phyloP scores from a whole-genome alignment of 371 early-diverging fungal species.

The Actinomucor elegans region DNA sequence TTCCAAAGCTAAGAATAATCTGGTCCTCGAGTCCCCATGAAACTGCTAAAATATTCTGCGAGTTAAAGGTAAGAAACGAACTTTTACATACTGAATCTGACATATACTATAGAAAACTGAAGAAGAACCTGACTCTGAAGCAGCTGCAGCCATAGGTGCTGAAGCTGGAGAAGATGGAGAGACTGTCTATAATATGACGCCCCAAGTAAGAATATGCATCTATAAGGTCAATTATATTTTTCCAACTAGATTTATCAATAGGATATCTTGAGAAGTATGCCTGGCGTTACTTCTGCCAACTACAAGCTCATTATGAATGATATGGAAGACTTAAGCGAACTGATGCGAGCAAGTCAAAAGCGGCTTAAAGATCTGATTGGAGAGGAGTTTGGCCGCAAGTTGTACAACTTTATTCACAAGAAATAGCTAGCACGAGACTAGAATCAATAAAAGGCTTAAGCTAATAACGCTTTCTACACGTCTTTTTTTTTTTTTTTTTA shows the following conservation, averaged over 20 bases:
- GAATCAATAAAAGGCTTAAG: neutral
- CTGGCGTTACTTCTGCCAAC: constrained; percentile 80
- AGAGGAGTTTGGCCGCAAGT: constrained; percentile 44
- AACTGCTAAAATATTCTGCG: constrained; percentile 86
- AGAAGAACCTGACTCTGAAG: constrained; percentile 70
- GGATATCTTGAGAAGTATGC: constrained; percentile 81
- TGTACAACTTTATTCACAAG: constrained; percentile 59
- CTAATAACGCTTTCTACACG: too few relatives aligned
- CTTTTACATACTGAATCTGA: neutral
- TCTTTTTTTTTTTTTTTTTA: neutral
- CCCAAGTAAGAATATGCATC: constrained; percentile 47
- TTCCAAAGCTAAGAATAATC: constrained; percentile 83
- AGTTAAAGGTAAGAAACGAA: constrained; percentile 71
- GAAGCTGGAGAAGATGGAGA: constrained; percentile 65
- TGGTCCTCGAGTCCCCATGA: constrained; percentile 91
- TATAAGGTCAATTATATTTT: too few relatives aligned
- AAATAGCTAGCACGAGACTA: constrained; percentile 9
- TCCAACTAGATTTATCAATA: constrained; percentile 12
- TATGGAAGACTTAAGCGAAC: constrained; percentile 61
- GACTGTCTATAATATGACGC: constrained; percentile 66
- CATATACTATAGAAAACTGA: constrained; percentile 57
- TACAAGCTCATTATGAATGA: constrained; percentile 71
- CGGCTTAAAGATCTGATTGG: constrained; percentile 58
- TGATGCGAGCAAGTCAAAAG: constrained; percentile 50
- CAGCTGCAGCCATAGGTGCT: constrained; percentile 74